phyloP scores from a whole-genome alignment of 192 early-diverging fungal genomes.

The Tieghemiomyces parasiticus region DNA sequence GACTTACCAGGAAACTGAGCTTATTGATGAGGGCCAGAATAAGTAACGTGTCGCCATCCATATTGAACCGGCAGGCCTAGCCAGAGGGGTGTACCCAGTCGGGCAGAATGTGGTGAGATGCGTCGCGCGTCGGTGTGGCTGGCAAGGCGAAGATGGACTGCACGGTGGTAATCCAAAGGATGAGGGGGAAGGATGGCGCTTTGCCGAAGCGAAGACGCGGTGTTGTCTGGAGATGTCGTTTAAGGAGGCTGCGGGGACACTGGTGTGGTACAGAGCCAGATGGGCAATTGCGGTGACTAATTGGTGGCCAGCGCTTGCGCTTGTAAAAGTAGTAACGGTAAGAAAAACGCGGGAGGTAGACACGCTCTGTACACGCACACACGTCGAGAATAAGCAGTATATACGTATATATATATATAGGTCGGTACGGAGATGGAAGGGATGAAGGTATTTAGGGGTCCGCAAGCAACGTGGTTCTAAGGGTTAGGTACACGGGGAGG shows the following conservation, averaged over 20 bases:
- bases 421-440: not conserved
- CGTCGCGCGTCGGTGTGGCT: not conserved
- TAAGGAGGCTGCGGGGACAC: no score
- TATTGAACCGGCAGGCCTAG: slow-evolving; percentile 1
- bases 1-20: slow-evolving; percentile 21
- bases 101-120: not conserved
- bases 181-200: not conserved
- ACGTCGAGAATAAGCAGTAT: not conserved
- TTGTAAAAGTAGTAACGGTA: not conserved
- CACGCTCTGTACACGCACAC: not conserved
- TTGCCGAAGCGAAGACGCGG: not conserved
- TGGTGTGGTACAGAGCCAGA: no score
- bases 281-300: no score
- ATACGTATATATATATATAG: not conserved
- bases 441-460: not conserved
- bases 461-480: not conserved
- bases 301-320: no score
- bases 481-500: no score
- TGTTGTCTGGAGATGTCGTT: no score
- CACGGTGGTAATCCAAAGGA: not conserved
- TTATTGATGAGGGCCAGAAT: slow-evolving; percentile 26
- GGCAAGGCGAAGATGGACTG: not conserved
- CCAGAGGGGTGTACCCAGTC: not conserved
- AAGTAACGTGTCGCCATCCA: slow-evolving; percentile 25
- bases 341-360: not conserved